These are phyloP conservation scores for Phytophthora pisi DNA, from an alignment of 352 stramenopile species.

Conservation along the genomic window DNA sequence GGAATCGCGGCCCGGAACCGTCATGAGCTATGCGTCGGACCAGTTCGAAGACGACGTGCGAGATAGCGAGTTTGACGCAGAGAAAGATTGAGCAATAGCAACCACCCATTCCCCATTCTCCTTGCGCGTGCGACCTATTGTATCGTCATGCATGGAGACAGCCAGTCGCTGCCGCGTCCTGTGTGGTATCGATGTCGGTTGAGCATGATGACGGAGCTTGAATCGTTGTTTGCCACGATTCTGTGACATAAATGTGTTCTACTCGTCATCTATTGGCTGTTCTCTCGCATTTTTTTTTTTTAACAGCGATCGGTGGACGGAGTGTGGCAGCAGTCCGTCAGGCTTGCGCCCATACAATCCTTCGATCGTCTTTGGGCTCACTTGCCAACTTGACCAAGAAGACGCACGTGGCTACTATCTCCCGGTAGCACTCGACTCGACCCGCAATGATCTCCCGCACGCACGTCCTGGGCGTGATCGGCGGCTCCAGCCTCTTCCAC, in stretches of 20 bases:
- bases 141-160: background rate
- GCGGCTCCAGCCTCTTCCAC: constrained; percentile 87
- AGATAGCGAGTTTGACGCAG: constrained; percentile 25
- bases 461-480: constrained; percentile 84
- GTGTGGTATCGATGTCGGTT: background rate
- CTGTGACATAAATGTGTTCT: background rate
- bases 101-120: background rate
- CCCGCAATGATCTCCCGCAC: constrained; percentile 13
- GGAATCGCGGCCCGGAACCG: constrained; percentile 48
- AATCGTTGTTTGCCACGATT: background rate
- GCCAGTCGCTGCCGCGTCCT: background rate
- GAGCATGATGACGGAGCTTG: background rate
- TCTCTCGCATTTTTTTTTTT: background rate
- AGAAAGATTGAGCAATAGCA: background rate
- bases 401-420: background rate
- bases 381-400: constrained; percentile 9
- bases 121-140: background rate
- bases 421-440: background rate
- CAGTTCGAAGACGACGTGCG: constrained; percentile 61
- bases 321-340: background rate
- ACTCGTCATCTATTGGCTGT: background rate
- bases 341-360: constrained; percentile 1
- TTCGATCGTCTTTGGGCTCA: constrained; percentile 6
- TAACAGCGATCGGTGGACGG: constrained; percentile 1
- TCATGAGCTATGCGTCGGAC: constrained; percentile 65